Base-by-base conservation (phyloP, 108 stramenopile genomes). In the Chaetoceros tenuissimus region DNA sequence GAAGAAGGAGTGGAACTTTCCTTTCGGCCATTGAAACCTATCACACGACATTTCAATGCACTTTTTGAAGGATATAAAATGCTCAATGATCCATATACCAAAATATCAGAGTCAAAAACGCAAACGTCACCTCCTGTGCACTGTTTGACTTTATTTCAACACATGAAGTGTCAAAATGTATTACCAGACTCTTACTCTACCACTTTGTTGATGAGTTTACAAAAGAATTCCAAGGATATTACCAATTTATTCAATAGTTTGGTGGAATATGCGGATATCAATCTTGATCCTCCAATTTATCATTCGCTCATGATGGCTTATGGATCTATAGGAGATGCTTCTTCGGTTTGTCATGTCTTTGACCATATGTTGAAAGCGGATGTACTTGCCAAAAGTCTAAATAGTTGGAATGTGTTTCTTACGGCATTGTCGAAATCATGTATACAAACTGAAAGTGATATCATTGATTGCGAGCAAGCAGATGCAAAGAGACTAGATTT, bases 41-140 rank as follows among this genome's bases (percentile, higher is more conserved):
- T 50, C 44, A 78, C 70, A 7, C 63, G 75, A 29, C 85, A 85
- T 44, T 91, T 82, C 75, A 91, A 87, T 54, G 70, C 83, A 28
- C 48, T 91, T 3, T 43, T 91, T 19, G 74, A 79, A n/a, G 85
- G 83, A 23, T 91, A 86, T 43, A 59, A 74, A 27, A 72, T 53
- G 53, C 26, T 62, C 18, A 19, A 54, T 49, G 31, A 56, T 45
- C 29, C 27, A 21, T 2, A 46, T 24, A 44, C 28, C 27, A 0
- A 24, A 31, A 31, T 58, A n/a, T 17, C 3, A 27, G 40, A 0
- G 46, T 40, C 54, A 2, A 22, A 21, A 63, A 21, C 55, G 31
- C 13, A 24, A 31, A 27, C 50, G 54, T 24, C 5, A 51, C 10
- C 45, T 43, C 66, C 29, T 48, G 53, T 59, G 44, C 66, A 73